These are phyloP conservation scores for Buxus sempervirens DNA, from an alignment of 164 flowering plant species.

Conservation along the genomic window DNA sequence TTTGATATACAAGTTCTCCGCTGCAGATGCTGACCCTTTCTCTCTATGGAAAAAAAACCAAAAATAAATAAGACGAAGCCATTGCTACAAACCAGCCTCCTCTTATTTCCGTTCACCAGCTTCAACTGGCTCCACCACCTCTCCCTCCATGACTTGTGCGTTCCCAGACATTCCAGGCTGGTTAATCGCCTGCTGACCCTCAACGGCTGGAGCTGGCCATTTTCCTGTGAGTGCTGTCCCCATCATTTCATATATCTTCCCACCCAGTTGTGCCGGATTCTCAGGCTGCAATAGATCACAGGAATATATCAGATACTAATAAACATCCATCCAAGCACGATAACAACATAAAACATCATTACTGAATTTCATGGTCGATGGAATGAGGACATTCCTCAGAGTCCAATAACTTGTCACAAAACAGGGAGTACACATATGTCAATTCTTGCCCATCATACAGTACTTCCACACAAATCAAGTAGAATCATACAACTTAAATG, in stretches of 20 bases:
- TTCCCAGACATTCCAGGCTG: not conserved
- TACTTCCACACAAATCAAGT: too few species aligned
- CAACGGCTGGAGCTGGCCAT: constrained; percentile 45
- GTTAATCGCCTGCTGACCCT: constrained; percentile 20
- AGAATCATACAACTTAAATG: too few species aligned
- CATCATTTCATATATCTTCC: constrained; percentile 99
- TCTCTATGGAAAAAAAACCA: not conserved
- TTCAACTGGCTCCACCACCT: constrained; percentile 73
- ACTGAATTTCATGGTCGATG: too few species aligned
- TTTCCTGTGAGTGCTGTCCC: constrained; percentile 65
- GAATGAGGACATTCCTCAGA: too few species aligned
- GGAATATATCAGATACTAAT: not conserved
- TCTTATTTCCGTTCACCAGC: constrained; percentile 52
- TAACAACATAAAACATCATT: too few species aligned
- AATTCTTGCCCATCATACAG: too few species aligned
- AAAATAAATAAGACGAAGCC: not conserved
- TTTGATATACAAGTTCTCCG: too few species aligned
- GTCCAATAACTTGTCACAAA: too few species aligned
- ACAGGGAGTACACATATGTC: too few species aligned
- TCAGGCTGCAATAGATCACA: constrained; percentile 68
- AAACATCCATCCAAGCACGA: not conserved
- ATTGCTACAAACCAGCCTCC: not conserved
- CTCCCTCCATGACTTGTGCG: constrained; percentile 55
- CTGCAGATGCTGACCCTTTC: too few species aligned
- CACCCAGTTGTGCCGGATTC: constrained; percentile 89